phyloP scores from a whole-genome alignment of 805 yeast genomes.

The Kazachstania africana region DNA sequence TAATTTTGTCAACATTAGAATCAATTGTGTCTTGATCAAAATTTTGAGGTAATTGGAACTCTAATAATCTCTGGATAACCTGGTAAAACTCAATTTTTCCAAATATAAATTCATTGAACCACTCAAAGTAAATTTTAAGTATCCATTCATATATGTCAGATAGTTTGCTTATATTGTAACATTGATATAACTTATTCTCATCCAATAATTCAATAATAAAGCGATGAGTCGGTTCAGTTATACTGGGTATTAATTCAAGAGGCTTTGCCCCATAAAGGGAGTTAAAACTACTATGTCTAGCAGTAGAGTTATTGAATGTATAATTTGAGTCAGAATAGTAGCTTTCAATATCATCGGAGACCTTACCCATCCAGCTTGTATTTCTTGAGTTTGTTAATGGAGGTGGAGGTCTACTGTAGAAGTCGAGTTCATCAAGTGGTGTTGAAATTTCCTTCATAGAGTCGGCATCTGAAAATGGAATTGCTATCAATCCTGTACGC shows the following conservation, averaged over 20 bases:
- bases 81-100: slow-evolving; percentile 41
- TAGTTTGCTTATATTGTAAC: slow-evolving; percentile 36
- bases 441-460: no score
- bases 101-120: slow-evolving; percentile 44
- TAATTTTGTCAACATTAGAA: slow-evolving; percentile 36
- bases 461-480: no score
- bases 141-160: slow-evolving; percentile 46
- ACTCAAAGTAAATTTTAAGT: slow-evolving; percentile 32
- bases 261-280: slow-evolving; percentile 25
- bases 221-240: slow-evolving; percentile 42
- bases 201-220: slow-evolving; percentile 40
- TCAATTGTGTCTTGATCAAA: slow-evolving; percentile 40
- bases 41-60: slow-evolving; percentile 37
- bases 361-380: slow-evolving; percentile 14
- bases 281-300: slow-evolving; percentile 24
- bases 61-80: slow-evolving; percentile 39
- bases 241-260: slow-evolving; percentile 23
- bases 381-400: slow-evolving; percentile 11
- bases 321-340: slow-evolving; percentile 25
- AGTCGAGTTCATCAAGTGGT: no score
- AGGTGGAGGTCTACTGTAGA: slow-evolving; percentile 15
- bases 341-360: slow-evolving; percentile 23
- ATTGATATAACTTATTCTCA: slow-evolving; percentile 37
- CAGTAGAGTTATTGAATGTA: slow-evolving; percentile 22
- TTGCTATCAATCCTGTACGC: no score